Evolutionary conservation across 257 asterid genomes (phyloP).

Genomic region (Leonotis leonurus): DNA sequence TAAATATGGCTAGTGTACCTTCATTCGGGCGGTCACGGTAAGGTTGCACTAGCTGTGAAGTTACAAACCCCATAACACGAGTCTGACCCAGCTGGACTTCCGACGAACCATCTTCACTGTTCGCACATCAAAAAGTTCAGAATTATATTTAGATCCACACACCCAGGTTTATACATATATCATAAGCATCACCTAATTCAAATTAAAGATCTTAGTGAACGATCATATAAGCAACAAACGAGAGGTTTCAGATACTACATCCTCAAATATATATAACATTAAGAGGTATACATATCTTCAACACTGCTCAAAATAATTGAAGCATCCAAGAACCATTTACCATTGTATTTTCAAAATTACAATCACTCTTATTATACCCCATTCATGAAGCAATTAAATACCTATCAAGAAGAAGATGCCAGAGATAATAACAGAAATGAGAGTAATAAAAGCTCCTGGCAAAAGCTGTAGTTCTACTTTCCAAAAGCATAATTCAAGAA

Average conservation of each 20-base stretch:
- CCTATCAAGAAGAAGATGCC: neutral
- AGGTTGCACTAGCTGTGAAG: constrained; percentile 85
- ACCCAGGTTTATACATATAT: neutral
- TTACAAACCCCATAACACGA: constrained; percentile 78
- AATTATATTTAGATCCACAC: neutral
- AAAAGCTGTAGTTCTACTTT: neutral
- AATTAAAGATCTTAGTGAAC: neutral
- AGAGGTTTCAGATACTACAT: neutral
- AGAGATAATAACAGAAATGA: neutral
- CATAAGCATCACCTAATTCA: neutral
- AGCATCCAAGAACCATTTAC: neutral
- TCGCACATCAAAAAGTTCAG: constrained; percentile 11
- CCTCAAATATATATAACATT: neutral
- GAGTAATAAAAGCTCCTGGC: neutral
- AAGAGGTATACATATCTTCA: neutral
- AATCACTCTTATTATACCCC: neutral
- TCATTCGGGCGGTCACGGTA: constrained; percentile 87
- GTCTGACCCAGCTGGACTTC: constrained; percentile 95
- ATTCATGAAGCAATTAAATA: neutral
- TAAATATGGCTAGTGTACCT: constrained; percentile 73
- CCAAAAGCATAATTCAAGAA: neutral
- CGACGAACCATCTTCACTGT: constrained; percentile 93
- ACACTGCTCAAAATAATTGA: neutral
- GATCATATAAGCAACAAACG: neutral
- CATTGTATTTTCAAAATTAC: neutral